phyloP scores from a whole-genome alignment of 202 grass and related monocot species.

The Brachypodium distachyon region DNA sequence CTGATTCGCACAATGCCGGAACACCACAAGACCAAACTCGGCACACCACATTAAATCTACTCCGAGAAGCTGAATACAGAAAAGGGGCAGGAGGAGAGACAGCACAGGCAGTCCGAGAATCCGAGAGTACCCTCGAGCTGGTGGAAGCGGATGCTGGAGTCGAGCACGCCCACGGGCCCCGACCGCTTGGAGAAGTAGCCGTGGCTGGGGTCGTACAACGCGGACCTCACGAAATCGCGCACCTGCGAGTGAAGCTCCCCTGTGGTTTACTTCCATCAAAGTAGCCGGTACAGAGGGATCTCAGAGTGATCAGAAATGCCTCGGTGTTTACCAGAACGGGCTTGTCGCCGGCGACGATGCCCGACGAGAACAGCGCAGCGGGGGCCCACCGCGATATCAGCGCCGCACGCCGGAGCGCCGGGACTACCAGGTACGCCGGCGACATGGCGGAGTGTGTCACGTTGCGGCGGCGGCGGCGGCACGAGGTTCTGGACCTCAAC shows the following conservation, averaged over 20 bases:
- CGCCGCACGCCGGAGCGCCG: slow-evolving; percentile 2
- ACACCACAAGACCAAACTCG: not conserved
- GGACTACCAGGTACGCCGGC: slow-evolving; percentile 13
- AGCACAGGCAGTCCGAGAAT: not conserved
- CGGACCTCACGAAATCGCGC: slow-evolving; percentile 75
- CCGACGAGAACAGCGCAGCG: slow-evolving; percentile 29
- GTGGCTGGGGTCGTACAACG: slow-evolving; percentile 70
- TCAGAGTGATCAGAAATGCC: not conserved
- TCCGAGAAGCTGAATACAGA: not conserved
- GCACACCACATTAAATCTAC: not conserved
- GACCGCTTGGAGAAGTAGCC: slow-evolving; percentile 90
- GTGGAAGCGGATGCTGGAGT: slow-evolving; percentile 75
- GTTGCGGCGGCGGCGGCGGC: not conserved
- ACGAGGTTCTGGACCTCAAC: not conserved
- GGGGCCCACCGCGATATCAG: not conserved
- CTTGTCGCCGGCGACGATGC: slow-evolving; percentile 36
- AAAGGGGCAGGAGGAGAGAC: not conserved
- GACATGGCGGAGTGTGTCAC: slow-evolving; percentile 13
- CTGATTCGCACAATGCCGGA: not conserved
- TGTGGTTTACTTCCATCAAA: not conserved
- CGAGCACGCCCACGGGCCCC: slow-evolving; percentile 73
- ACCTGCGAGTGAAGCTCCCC: slow-evolving; percentile 44
- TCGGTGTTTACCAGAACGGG: slow-evolving; percentile 58
- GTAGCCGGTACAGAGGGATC: slow-evolving; percentile 5
- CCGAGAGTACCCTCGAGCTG: slow-evolving; percentile 51